Conservation (phyloP, 768 basidiomycete species). For the Leccinum disarticulatum region DNA sequence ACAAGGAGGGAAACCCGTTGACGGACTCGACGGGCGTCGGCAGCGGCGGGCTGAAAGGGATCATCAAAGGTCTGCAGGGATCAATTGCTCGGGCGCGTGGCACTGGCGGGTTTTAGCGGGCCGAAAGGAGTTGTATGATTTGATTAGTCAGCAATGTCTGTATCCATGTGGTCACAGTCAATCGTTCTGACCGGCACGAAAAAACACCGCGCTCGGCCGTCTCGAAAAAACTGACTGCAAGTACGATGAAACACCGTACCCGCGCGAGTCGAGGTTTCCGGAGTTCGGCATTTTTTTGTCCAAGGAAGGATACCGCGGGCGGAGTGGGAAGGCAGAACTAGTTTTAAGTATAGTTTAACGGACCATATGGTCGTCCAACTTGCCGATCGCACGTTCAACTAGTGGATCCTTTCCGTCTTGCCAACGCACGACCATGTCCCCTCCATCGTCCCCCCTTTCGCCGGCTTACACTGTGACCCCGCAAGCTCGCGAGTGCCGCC, state of each 20-base stretch:
- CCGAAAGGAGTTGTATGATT: background rate
- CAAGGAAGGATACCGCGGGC: slow-evolving; percentile 16
- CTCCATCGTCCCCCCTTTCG: slow-evolving; percentile 39
- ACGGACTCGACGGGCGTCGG: slow-evolving; percentile 40
- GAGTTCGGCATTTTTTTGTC: background rate
- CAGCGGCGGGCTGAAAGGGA: slow-evolving; percentile 39
- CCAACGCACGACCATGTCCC: slow-evolving; percentile 45
- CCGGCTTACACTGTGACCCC: slow-evolving; percentile 57
- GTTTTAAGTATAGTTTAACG: slow-evolving; percentile 33
- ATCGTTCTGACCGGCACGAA: background rate
- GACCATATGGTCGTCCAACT: slow-evolving; percentile 29
- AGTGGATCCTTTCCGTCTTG: slow-evolving; percentile 14
- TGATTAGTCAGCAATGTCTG: slow-evolving; percentile 16
- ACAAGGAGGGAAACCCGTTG: slow-evolving; percentile 42
- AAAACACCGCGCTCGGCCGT: background rate
- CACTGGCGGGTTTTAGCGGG: slow-evolving; percentile 37
- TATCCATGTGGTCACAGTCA: slow-evolving; percentile 6
- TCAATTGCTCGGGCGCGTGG: slow-evolving; percentile 44
- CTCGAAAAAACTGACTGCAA: background rate
- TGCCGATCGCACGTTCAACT: slow-evolving; percentile 23
- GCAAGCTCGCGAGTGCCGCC: slow-evolving; percentile 49
- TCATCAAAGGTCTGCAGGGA: slow-evolving; percentile 43
- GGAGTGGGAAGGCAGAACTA: slow-evolving; percentile 31
- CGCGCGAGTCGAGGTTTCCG: slow-evolving; percentile 1
- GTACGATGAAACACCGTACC: background rate